These are phyloP conservation scores for Xylaria polymorpha DNA, from an alignment of 2,329 filamentous ascomycete genomes.

Conservation along the genomic window DNA sequence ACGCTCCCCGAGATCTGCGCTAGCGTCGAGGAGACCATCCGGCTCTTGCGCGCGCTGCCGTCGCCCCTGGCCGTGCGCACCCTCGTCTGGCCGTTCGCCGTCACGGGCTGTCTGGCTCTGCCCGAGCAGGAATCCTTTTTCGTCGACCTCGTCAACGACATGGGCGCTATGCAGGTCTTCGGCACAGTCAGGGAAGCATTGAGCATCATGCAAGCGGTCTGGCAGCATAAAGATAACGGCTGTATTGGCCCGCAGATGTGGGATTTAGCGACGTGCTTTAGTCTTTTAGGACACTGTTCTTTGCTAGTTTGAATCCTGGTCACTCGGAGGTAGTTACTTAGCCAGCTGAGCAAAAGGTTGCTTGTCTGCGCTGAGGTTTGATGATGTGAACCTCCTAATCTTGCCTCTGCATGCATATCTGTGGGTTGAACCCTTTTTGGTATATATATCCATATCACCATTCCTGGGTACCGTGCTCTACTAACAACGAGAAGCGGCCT, in stretches of 20 bases:
- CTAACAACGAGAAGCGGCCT: not conserved
- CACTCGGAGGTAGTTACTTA: not conserved
- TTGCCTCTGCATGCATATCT: not conserved
- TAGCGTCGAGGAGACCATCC: conserved; percentile 40
- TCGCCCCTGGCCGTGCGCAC: conserved; percentile 44
- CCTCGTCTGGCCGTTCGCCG: conserved; percentile 47
- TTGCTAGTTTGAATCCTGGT: conserved; percentile 36
- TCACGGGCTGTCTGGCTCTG: conserved; percentile 46
- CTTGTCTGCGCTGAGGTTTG: not conserved
- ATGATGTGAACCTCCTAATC: not conserved
- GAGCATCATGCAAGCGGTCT: conserved; percentile 42
- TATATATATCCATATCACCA: not conserved
- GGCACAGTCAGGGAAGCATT: conserved; percentile 44
- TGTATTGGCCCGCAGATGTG: conserved; percentile 40
- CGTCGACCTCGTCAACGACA: conserved; percentile 37
- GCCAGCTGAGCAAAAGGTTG: not conserved
- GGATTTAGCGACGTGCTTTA: conserved; percentile 46
- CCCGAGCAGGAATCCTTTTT: conserved; percentile 44
- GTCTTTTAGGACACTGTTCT: conserved; percentile 41
- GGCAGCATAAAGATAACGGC: conserved; percentile 38
- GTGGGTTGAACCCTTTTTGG: not conserved
- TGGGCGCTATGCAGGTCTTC: conserved; percentile 46
- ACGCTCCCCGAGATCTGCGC: conserved; percentile 38
- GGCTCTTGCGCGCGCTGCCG: conserved; percentile 39
- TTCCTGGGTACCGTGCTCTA: not conserved